phyloP scores from a whole-genome alignment of 2,329 filamentous ascomycete species.

The Aureobasidium subglaciale region DNA sequence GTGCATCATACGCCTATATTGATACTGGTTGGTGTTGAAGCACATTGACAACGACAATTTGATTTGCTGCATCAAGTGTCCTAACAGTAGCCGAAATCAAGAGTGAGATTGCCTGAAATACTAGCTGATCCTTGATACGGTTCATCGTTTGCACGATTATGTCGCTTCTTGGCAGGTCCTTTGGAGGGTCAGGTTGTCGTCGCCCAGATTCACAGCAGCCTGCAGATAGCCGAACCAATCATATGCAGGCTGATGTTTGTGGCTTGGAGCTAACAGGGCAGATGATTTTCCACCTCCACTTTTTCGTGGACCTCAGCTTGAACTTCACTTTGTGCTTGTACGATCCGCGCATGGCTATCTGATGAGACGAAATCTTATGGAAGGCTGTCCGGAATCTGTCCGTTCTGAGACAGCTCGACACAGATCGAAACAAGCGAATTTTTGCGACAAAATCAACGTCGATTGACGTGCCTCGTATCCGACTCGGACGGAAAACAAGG shows the following conservation, averaged over 20 bases:
- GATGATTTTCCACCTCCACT: conserved; percentile 10
- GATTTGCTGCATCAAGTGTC: not conserved
- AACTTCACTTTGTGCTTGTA: conserved; percentile 7
- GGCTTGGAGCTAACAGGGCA: not conserved
- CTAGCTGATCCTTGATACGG: not conserved
- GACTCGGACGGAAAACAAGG: conserved; percentile 1
- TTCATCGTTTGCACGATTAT: conserved; percentile 9
- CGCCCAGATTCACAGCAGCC: conserved; percentile 5
- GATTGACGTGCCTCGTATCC: not conserved
- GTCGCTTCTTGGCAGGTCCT: not conserved
- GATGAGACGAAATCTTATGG: not conserved
- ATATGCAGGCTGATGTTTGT: conserved; percentile 12
- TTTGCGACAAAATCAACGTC: not conserved
- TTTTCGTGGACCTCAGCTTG: conserved; percentile 12
- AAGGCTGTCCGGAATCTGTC: too few relatives aligned
- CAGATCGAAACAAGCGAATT: too few relatives aligned
- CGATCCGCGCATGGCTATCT: not conserved
- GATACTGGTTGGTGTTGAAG: not conserved
- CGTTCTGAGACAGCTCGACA: too few relatives aligned
- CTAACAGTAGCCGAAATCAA: not conserved
- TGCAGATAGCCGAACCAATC: conserved; percentile 14
- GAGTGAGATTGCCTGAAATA: not conserved
- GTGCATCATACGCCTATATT: not conserved
- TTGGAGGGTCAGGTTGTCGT: conserved; percentile 13
- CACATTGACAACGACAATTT: not conserved